phyloP scores from a whole-genome alignment of 495 filamentous ascomycete species.

The Pseudevernia furfuracea region DNA sequence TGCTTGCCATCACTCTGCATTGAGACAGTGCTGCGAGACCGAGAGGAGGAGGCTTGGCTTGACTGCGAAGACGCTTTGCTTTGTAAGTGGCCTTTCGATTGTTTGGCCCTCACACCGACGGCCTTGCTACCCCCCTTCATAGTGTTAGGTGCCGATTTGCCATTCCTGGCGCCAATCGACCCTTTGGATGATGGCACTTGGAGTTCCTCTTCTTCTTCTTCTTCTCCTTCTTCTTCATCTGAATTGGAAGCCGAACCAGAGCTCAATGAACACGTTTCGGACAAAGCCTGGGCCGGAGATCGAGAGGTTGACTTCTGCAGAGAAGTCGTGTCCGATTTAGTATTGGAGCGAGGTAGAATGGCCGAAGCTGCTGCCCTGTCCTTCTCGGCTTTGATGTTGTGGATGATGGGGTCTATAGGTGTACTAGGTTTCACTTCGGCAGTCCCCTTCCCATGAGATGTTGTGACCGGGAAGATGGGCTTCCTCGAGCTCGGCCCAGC shows the following conservation, averaged over 20 bases:
- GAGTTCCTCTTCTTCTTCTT: not conserved
- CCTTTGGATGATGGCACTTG: not conserved
- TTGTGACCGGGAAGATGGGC: not conserved
- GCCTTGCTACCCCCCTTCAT: not conserved
- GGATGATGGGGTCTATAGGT: constrained; percentile 4
- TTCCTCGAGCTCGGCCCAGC: constrained; percentile 24
- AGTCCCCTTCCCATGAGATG: not conserved
- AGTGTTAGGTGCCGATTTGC: not conserved
- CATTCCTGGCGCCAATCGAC: not conserved
- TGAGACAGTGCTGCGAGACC: not conserved
- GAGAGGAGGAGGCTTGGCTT: not conserved
- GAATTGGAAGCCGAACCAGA: constrained; percentile 6
- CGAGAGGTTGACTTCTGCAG: constrained; percentile 13
- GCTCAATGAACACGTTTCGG: not conserved
- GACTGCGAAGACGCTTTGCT: constrained; percentile 4
- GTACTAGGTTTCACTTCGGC: not conserved
- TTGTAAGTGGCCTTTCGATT: not conserved
- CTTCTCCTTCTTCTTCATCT: not conserved
- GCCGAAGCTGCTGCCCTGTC: constrained; percentile 5
- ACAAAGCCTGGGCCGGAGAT: constrained; percentile 4
- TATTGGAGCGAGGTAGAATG: not conserved
- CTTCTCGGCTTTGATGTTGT: not conserved
- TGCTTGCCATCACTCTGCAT: not conserved
- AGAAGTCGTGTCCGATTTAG: not conserved
- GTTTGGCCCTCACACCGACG: not conserved